phyloP scores from a whole-genome alignment of 805 yeast species.

The Novakomyces olei region DNA sequence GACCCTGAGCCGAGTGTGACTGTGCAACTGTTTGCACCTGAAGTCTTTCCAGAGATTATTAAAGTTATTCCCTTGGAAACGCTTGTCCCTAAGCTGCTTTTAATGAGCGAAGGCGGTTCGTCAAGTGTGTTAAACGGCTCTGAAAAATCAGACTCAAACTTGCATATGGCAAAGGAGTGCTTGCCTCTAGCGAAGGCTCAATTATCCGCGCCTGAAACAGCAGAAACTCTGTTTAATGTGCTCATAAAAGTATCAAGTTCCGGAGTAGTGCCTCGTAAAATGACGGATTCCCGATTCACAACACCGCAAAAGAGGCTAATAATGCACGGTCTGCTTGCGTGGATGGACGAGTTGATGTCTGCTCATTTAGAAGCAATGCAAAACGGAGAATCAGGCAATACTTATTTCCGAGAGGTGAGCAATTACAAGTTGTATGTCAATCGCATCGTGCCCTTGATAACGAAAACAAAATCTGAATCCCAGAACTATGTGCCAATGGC shows the following conservation, averaged over 20 bases:
- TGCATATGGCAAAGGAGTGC: neutral
- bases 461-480: constrained; percentile 1
- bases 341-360: constrained; percentile 1
- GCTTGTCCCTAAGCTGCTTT: neutral
- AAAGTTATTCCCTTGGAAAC: neutral
- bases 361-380: neutral
- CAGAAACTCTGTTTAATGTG: neutral
- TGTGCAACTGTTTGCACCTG: neutral
- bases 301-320: constrained; percentile 2
- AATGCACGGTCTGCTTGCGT: constrained; percentile 1
- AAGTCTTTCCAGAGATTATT: neutral
- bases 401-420: neutral
- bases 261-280: neutral
- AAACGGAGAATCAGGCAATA: neutral
- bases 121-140: neutral
- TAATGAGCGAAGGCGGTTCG: neutral
- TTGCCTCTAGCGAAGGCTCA: neutral
- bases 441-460: constrained; percentile 1
- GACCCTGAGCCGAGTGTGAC: neutral
- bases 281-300: neutral
- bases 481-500: constrained; percentile 1
- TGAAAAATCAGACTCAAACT: neutral
- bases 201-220: neutral
- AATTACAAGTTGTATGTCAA: neutral
- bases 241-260: neutral